phyloP scores from a whole-genome alignment of 768 basidiomycete genomes.

The Russula emetica region DNA sequence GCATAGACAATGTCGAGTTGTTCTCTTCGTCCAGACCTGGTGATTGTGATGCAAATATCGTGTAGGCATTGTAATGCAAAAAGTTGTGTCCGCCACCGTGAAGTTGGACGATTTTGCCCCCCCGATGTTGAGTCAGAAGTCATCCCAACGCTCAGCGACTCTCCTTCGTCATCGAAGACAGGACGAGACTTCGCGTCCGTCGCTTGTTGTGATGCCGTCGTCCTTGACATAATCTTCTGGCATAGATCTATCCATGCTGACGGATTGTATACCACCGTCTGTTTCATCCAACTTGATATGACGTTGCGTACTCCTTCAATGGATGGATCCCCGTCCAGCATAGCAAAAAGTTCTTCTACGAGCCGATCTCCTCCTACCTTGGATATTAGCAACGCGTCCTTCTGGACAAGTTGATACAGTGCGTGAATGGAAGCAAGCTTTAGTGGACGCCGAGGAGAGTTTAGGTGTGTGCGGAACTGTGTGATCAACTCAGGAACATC shows the following conservation, averaged over 20 bases:
- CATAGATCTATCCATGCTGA: conserved; percentile 98
- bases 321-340: conserved; percentile 91
- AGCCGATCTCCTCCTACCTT: conserved; percentile 90
- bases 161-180: conserved; percentile 83
- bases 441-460: conserved; percentile 75
- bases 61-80: conserved; percentile 93
- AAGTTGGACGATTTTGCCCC: conserved; percentile 49
- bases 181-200: conserved; percentile 54
- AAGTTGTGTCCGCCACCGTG: conserved; percentile 93
- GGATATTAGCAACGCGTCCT: conserved; percentile 87
- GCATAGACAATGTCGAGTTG: conserved; percentile 80
- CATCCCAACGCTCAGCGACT: conserved; percentile 71
- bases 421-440: conserved; percentile 95
- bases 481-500: conserved; percentile 75
- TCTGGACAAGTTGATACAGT: conserved; percentile 94
- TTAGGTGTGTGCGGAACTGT: conserved; percentile 73
- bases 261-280: conserved; percentile 89
- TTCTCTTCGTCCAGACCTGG: conserved; percentile 68
- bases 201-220: conserved; percentile 77
- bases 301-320: conserved; percentile 92
- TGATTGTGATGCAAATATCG: conserved; percentile 75
- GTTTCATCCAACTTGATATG: conserved; percentile 90
- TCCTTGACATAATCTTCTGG: conserved; percentile 93
- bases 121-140: conserved; percentile 40
- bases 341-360: conserved; percentile 90